Evolutionary conservation across 192 early-diverging fungal species (phyloP).

Genomic region (Mortierella alpina): DNA sequence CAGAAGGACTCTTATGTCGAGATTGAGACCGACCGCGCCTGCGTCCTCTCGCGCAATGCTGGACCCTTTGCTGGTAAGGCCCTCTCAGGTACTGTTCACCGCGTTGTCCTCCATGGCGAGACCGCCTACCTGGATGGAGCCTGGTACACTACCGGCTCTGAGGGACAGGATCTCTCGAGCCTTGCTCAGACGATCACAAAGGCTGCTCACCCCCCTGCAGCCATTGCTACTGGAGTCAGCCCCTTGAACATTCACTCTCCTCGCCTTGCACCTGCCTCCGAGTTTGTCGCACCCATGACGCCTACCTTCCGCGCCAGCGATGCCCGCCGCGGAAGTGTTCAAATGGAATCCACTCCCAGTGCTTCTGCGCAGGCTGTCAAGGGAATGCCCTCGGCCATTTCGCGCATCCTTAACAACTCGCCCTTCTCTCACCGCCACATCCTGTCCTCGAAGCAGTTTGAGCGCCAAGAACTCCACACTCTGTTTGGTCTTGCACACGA

Average conservation of each 20-base stretch:
- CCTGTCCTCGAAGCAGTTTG: slow-evolving; percentile 90
- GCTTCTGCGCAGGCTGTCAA: background rate
- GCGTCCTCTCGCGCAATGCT: slow-evolving; percentile 54
- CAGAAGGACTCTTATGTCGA: slow-evolving; percentile 96
- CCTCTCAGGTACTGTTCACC: slow-evolving; percentile 81
- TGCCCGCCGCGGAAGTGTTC: slow-evolving; percentile 30
- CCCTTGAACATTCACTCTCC: slow-evolving; percentile 37
- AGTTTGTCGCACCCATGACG: slow-evolving; percentile 11
- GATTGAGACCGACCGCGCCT: slow-evolving; percentile 86
- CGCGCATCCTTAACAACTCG: slow-evolving; percentile 69
- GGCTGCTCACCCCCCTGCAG: slow-evolving; percentile 13
- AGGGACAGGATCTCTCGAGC: slow-evolving; percentile 62
- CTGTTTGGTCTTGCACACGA: slow-evolving; percentile 97
- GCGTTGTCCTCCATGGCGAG: slow-evolving; percentile 89
- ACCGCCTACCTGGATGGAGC: slow-evolving; percentile 90
- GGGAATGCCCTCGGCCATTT: slow-evolving; percentile 24
- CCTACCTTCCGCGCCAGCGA: slow-evolving; percentile 14
- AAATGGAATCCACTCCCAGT: slow-evolving; percentile 16
- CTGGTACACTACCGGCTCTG: slow-evolving; percentile 51
- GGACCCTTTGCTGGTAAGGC: slow-evolving; percentile 71
- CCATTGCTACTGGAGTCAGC: background rate
- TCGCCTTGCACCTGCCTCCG: slow-evolving; percentile 36
- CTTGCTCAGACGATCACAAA: slow-evolving; percentile 51
- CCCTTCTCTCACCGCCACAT: slow-evolving; percentile 97
- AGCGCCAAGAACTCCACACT: slow-evolving; percentile 91